Base-by-base conservation (phyloP, 2,329 filamentous ascomycete species). In the Talaromyces sp. region DNA sequence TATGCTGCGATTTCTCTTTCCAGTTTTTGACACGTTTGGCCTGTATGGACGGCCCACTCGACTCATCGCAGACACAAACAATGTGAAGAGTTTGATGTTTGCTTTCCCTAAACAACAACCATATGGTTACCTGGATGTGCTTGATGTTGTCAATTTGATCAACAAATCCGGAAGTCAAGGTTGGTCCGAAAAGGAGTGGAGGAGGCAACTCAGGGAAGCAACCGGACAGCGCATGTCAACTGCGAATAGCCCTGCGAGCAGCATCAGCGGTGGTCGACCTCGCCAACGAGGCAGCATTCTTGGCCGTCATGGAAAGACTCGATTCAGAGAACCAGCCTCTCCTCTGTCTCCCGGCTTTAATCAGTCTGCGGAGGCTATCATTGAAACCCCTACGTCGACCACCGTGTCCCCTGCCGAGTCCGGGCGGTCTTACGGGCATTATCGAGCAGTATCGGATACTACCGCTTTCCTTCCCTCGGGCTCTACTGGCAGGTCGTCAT, bases 11-110 rank as follows among this genome's bases (percentile, higher is more conserved):
- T 97, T 91, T 80, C 83, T 99, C 13, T 96, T 99, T 75, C 95
- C 95, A 0, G 91, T 93, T 0, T 99, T 92, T 83, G 95, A 99
- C 75, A 92, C 92, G 0, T 99, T 97, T 76, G 88, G 85, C 45
- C 83, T 99, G 1, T 99, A 99, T 72, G 95, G 95, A 31, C 90
- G 95, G 25, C 95, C 95, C 0, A 91, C 87, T 31, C 89, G 92
- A 67, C 83, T 99, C 53, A 89, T 97, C 38, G 92, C 95, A 2
- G 96, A 96, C 74, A 89, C 91, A 0, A 85, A 93, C 53, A 93
- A 98, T 77, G 84, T 91, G 3, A 88, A 92, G 54, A 96, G 95
- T 65, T 84, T 99, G 69, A 99, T 99, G 95, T 99, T 98, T 77
- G 95, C 93, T 5, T 96, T 99, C 89, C 94, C 95, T 0, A 92